Conservation (phyloP, 768 basidiomycete genomes). For the Strobilomyces echinocephalus region DNA sequence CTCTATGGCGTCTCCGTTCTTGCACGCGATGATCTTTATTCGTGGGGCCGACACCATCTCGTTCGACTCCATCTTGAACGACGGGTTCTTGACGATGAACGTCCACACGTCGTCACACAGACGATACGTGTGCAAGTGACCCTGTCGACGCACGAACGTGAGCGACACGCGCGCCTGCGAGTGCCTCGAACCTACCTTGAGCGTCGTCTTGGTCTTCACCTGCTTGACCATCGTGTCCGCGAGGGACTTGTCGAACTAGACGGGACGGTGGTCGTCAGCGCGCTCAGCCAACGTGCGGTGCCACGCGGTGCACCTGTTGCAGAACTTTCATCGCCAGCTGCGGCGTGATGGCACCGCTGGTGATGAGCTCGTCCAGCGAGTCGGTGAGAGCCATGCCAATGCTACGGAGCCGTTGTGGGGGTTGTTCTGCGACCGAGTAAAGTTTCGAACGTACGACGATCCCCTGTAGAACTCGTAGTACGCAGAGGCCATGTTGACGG, state of each 20-base stretch:
- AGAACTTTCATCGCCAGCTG: conserved; percentile 99
- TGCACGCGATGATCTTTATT: conserved; percentile 98
- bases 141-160: conserved; percentile 40
- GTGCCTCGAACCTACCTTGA: conserved; percentile 58
- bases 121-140: conserved; percentile 87
- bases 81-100: conserved; percentile 89
- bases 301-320: conserved; percentile 67
- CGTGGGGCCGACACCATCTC: conserved; percentile 67
- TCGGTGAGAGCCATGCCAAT: conserved; percentile 97
- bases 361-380: conserved; percentile 97
- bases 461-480: conserved; percentile 94
- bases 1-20: conserved; percentile 87
- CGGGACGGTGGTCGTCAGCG: conserved; percentile 14
- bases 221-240: conserved; percentile 90
- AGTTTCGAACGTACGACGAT: conserved; percentile 63
- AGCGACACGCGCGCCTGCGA: neutral
- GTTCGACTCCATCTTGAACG: conserved; percentile 94
- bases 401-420: conserved; percentile 38
- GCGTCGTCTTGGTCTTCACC: conserved; percentile 90
- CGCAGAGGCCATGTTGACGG: conserved; percentile 59
- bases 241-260: conserved; percentile 92
- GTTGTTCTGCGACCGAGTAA: neutral
- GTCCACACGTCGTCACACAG: conserved; percentile 98
- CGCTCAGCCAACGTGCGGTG: neutral
- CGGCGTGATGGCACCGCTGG: conserved; percentile 92